Evolutionary conservation across 768 basidiomycete genomes (phyloP), one percentile per base, ranked within the genome.

Genomic region (Hericium alpestre): DNA sequence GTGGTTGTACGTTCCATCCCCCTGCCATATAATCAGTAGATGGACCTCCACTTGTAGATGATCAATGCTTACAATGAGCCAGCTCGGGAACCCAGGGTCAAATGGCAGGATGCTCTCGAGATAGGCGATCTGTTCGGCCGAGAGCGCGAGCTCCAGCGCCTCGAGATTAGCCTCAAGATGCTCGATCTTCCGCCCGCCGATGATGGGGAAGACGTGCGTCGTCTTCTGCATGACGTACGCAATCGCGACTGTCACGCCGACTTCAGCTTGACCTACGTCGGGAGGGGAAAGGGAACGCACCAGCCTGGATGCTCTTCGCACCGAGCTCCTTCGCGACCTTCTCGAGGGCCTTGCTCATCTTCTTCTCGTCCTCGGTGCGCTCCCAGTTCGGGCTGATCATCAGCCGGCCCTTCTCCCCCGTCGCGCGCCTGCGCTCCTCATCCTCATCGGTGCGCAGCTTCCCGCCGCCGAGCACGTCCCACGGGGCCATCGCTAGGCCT

Each of bases 151-250:
- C 9, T 70, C 68, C 2, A 79, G 62, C 2, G 78, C 76, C 59
- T 78, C 73, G 16, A 78, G 56, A 58, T 79, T 80, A 32, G 71
- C 70, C 38, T 67, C 38, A 20, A 79, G 62, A 32, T 79, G 73
- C 55, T 76, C 74, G 38, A 76, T 64, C 57, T 76, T 79, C 23
- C 74, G 68, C 0, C 74, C 73, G 1, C 76, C 76, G 48, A 49
- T 12, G 48, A 49, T 49, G 23, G 48, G 48, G 12, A 49, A 49
- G 18, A 49, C 48, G 20, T 69, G 75, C 0, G 73, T 70, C 5
- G 73, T 68, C 60, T 78, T 80, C 20, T 77, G 73, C 65, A 79
- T 67, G 8, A 79, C 67, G 54, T 78, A 79, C 13, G 76, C 74
- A 51, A 79, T 73, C 7, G 75, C 74, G 3, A 76, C 74, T 72